Percentiles rank a stretch among this genome's conserved stretches.
Evolutionary conservation across 139 green algal species (phyloP).

Genomic region (Protoeuglena noctilucae): DNA sequence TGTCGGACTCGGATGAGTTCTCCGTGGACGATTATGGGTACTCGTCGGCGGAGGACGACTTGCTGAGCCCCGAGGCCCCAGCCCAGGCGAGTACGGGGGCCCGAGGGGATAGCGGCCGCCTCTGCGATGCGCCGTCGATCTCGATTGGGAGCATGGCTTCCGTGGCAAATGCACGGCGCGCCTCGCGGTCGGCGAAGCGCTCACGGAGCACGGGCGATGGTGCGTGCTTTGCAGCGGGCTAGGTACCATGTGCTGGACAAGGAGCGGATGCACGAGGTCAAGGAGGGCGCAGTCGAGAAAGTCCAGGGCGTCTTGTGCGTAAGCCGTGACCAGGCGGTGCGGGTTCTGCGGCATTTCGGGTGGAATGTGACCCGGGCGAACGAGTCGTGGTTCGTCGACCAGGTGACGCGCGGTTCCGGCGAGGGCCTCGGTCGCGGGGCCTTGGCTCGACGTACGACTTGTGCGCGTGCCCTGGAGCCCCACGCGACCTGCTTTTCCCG

Average conservation of each 20-base stretch:
- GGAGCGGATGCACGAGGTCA: no score
- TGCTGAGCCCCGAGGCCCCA: background rate
- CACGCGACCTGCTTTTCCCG: background rate
- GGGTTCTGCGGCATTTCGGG: background rate
- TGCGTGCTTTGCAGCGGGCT: no score
- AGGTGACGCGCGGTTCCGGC: background rate
- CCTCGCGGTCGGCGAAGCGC: background rate
- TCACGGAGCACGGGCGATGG: no score
- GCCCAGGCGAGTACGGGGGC: no score
- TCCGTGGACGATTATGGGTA: background rate
- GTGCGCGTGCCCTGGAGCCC: no score
- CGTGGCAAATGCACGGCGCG: background rate
- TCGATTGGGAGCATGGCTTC: background rate
- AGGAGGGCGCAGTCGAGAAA: no score
- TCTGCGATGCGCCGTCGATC: background rate
- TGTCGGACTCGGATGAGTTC: background rate
- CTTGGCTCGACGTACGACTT: no score
- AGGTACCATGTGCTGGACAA: no score
- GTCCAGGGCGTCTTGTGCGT: background rate
- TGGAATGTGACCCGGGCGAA: background rate
- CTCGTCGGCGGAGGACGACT: background rate
- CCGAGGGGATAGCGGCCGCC: no score
- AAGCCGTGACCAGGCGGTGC: background rate
- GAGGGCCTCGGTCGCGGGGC: no score
- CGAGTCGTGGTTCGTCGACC: background rate